Conservation (phyloP, 306 rosid species). For the Arachis stenosperma region DNA sequence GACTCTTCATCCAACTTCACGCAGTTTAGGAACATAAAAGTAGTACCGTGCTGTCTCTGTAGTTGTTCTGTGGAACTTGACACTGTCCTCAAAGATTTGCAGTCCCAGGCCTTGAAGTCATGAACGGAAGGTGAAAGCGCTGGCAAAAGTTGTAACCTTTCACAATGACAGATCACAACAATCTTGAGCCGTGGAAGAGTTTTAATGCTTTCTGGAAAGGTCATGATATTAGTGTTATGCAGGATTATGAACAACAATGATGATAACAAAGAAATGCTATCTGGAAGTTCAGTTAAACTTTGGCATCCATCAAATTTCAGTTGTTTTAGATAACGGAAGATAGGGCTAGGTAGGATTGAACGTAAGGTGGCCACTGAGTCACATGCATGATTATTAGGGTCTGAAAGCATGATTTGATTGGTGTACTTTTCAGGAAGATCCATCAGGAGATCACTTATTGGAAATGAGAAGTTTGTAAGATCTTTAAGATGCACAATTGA, state of each 20-base stretch:
- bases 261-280: conserved; percentile 16
- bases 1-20: not conserved
- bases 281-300: conserved; percentile 8
- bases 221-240: not conserved
- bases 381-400: not conserved
- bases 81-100: conserved; percentile 2
- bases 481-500: not conserved
- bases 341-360: not conserved
- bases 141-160: conserved; percentile 23
- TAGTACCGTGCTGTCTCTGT: too few relatives aligned
- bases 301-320: not conserved
- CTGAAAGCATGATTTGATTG: not conserved
- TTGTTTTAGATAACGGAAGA: not conserved
- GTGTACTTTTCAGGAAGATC: conserved; percentile 22
- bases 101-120: not conserved
- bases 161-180: not conserved
- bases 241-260: not conserved
- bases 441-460: not conserved
- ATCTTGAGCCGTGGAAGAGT: not conserved
- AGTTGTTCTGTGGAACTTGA: not conserved
- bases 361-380: not conserved
- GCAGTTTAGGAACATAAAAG: not conserved
- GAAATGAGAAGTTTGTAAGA: rapidly evolving
- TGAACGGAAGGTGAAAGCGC: conserved; percentile 6
- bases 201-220: conserved; percentile 32